Evolutionary conservation across 768 basidiomycete species (phyloP).

Genomic region (Krasilnikovozyma curviuscula): DNA sequence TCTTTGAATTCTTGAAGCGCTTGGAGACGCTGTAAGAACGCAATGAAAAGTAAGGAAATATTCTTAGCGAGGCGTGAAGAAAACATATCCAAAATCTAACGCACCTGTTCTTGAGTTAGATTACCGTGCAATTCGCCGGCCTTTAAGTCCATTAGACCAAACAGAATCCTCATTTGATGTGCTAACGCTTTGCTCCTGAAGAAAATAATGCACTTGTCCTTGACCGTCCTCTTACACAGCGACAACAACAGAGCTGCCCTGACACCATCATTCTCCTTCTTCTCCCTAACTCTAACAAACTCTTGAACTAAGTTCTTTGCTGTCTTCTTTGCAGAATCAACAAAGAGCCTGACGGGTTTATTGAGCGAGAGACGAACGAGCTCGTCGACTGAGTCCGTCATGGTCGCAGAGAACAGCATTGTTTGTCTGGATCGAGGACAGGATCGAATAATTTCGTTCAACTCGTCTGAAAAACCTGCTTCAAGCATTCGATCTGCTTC

Average conservation of each 20-base stretch:
- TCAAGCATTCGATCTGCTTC: conserved; percentile 93
- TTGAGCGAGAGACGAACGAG: conserved; percentile 80
- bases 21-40: conserved; percentile 47
- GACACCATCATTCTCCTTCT: conserved; percentile 30
- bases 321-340: conserved; percentile 76
- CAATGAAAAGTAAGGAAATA: neutral
- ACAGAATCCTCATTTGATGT: conserved; percentile 89
- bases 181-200: conserved; percentile 90
- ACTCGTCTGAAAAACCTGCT: conserved; percentile 77
- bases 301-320: conserved; percentile 79
- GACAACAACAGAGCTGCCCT: conserved; percentile 30
- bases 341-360: conserved; percentile 82
- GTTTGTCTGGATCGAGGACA: conserved; percentile 72
- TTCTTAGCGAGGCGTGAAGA: neutral
- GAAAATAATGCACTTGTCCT: conserved; percentile 69
- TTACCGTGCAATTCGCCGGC: conserved; percentile 89
- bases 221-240: conserved; percentile 75
- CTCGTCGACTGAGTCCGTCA: conserved; percentile 91
- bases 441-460: conserved; percentile 76
- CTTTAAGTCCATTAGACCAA: conserved; percentile 52
- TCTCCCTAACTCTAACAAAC: conserved; percentile 74
- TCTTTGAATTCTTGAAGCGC: conserved; percentile 75
- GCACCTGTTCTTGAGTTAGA: conserved; percentile 82
- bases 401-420: conserved; percentile 97
- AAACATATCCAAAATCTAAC: conserved; percentile 13